Evolutionary conservation across 768 basidiomycete genomes (phyloP), one percentile per base, ranked within the genome.

Genomic region (Tulasnella sp.): DNA sequence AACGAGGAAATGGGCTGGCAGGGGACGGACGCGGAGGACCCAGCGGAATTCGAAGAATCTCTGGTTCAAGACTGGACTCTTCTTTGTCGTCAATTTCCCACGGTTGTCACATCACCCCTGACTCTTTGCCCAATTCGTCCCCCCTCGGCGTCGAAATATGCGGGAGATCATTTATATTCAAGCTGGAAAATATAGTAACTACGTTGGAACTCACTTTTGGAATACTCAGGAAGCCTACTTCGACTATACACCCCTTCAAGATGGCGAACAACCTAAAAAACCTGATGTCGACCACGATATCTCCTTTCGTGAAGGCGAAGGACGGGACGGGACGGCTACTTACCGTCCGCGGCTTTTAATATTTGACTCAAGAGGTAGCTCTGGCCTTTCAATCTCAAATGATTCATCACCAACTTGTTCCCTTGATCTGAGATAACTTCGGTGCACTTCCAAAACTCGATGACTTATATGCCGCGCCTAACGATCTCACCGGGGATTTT

Each of bases 151-250:
- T 15, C 19, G n/a, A n/a, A 58, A 58, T n/a, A 78, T 78, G 78
- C 58, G 52, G 36, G 78, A 78, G 42, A 78, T 78, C 71, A 67
- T 78, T 49, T 73, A 78, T 39, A 72, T 78, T 49, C 67, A 77
- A 71, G 76, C 78, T 39, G 78, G 78, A 31, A 78, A 77, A n/a
- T 22, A 78, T 36, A 67, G 78, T 40, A 78, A 78, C 70, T 54
- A 77, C 67, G 71, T 77, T 72, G 78, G 78, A 11, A 78, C 77
- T 29, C 78, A 78, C 78, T 78, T 71, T 72, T 78, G 79, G 58
- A 78, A 78, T 45, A 78, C 78, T 31, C 70, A 68, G 3, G 77
- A 78, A 39, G 37, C 76, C 8, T 78, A 78, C 39, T 77, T 78
- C 69, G 37, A 67, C 19, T 72, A 36, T 31, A 15, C 31, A 49